Evolutionary conservation across 2,329 filamentous ascomycete species (phyloP), one percentile per base, ranked within the genome.

Genomic region (Xylaria sp.): DNA sequence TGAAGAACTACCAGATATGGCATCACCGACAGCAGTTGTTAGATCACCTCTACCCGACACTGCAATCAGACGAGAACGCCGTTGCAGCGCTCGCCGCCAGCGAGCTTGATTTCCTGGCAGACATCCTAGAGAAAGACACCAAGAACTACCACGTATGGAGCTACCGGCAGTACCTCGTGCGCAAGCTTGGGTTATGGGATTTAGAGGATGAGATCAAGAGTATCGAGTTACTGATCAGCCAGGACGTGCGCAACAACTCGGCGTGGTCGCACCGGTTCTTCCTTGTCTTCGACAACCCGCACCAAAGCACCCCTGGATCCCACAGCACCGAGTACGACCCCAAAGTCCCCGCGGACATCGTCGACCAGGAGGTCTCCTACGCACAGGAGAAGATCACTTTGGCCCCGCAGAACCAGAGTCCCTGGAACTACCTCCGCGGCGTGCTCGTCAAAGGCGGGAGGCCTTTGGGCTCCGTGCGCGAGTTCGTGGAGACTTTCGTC

Each of bases 1-100:
- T 96, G 72, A 99, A 99, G 78, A 99, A 98, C 80, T 99, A 99
- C 80, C 95, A 99, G 79, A 99, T 99, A 77, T 99, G 95, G 92
- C 87, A 90, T 75, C 87, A 89, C 71, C 84, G 87, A 25, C 87
- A 89, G 75, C 79, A 88, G n/a, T 80, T 90, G 33, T 80, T 89
- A 55, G 85, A 90, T 69, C 76, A 83, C 67, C 80, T 86, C 70
- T 82, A 82, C 71, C 77, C 82, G 69, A 77, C 85, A 78, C 91
- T 86, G 80, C 45, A 62, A 45, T 53, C 45, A 1, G 55, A 67
- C 23, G 28, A 53, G 19, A 23, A 28, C 9, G 60, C 58, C 15
- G 17, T 88, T 61, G 79, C 86, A 14, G 81, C 75, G 17, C 83
- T 92, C 55, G 87, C 86, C 11, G 75, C 82, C 3, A 86, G 85